These are phyloP conservation scores for Paraurostyla sp. DNA, from an alignment of 73 alveolate species.

Conservation along the genomic window DNA sequence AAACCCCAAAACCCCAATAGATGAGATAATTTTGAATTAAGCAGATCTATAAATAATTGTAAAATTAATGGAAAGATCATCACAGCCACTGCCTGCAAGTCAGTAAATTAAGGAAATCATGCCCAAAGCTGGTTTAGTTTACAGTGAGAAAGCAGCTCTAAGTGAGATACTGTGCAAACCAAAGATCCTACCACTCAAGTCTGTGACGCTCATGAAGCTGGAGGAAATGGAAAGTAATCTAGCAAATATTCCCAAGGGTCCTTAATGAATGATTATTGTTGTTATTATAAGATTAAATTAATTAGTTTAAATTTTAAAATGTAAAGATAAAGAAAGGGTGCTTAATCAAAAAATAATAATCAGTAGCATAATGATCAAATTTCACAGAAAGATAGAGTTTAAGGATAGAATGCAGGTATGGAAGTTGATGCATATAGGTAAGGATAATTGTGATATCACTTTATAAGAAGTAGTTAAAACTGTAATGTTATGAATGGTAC, in stretches of 20 bases:
- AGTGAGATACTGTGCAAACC: constrained; percentile 94
- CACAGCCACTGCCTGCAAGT: background rate
- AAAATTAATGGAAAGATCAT: constrained; percentile 7
- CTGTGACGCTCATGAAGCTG: constrained; percentile 89
- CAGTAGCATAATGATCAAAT: too few relatives aligned
- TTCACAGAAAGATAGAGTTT: too few relatives aligned
- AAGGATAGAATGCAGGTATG: too few relatives aligned
- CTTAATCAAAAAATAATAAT: too few relatives aligned
- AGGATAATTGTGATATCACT: too few relatives aligned
- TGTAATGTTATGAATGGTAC: too few relatives aligned
- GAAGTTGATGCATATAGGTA: too few relatives aligned
- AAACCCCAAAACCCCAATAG: constrained; percentile 32
- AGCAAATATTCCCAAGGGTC: constrained; percentile 3
- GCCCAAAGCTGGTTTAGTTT: constrained; percentile 93
- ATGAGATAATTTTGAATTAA: background rate
- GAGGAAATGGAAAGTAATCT: constrained; percentile 84
- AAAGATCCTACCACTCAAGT: constrained; percentile 92
- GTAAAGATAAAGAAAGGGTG: too few relatives aligned
- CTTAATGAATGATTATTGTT: too few relatives aligned
- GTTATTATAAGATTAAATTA: too few relatives aligned
- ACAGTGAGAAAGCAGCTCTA: constrained; percentile 87
- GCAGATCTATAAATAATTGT: background rate
- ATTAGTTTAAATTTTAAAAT: too few relatives aligned
- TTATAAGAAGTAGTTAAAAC: too few relatives aligned
- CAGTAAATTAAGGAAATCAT: constrained; percentile 70